These are phyloP conservation scores for Tuber calosporum DNA, from an alignment of 495 filamentous ascomycete genomes.

Conservation along the genomic window DNA sequence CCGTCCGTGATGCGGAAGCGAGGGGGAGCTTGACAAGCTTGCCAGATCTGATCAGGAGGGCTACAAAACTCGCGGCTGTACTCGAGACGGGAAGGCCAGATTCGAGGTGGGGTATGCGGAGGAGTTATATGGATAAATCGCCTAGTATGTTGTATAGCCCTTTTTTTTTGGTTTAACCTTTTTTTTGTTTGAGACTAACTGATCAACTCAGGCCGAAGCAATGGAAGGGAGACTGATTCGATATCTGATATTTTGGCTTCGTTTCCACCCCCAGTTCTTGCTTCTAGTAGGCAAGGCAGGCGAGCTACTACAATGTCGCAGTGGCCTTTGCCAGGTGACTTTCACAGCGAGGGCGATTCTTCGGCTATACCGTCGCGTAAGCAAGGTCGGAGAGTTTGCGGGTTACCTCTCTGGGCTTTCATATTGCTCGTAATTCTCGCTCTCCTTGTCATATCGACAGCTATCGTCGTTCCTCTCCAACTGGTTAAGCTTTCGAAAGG, in stretches of 20 bases:
- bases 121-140: constrained; percentile 28
- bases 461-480: constrained; percentile 77
- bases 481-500: constrained; percentile 65
- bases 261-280: constrained; percentile 73
- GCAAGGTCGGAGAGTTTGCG: constrained; percentile 56
- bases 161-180: neutral
- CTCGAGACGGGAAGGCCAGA: constrained; percentile 75
- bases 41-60: constrained; percentile 80
- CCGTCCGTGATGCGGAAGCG: constrained; percentile 67
- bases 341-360: constrained; percentile 21
- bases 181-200: constrained; percentile 4
- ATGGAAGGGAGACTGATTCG: constrained; percentile 51
- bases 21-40: constrained; percentile 85
- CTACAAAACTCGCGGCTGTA: constrained; percentile 77
- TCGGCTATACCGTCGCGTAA: constrained; percentile 16
- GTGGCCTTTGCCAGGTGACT: constrained; percentile 41
- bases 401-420: constrained; percentile 75
- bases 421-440: constrained; percentile 60
- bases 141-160: constrained; percentile 15
- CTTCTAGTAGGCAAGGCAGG: constrained; percentile 50
- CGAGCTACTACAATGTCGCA: constrained; percentile 47
- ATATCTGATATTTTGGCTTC: constrained; percentile 86
- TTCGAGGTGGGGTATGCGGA: constrained; percentile 33
- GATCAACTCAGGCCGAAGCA: constrained; percentile 37
- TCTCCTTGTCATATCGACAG: constrained; percentile 72